Conservation (phyloP, 306 rosid species). For the Erythrophleum fordii region DNA sequence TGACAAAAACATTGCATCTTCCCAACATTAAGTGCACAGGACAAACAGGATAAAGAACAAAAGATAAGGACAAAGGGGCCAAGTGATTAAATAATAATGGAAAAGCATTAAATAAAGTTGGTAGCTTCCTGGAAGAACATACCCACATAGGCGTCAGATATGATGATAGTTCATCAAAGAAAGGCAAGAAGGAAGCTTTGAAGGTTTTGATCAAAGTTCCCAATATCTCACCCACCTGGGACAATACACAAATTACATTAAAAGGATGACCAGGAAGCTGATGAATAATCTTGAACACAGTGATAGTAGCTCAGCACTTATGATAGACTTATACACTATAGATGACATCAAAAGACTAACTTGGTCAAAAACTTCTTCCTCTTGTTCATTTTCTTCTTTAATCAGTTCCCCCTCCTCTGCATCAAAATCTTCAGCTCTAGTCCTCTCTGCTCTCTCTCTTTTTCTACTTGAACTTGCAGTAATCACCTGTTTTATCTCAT, state of each 20-base stretch:
- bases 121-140: conserved; percentile 46
- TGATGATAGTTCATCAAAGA: conserved; percentile 89
- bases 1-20: background rate
- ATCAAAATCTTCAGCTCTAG: conserved; percentile 96
- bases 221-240: conserved; percentile 95
- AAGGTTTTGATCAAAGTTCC: conserved; percentile 98
- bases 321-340: background rate
- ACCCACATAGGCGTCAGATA: conserved; percentile 99
- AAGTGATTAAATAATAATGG: background rate
- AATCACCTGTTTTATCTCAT: conserved; percentile 90
- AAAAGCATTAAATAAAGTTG: background rate
- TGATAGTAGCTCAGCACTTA: background rate
- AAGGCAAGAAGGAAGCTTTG: conserved; percentile 92
- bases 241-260: conserved; percentile 25
- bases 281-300: conserved; percentile 1
- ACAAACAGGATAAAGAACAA: background rate
- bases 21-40: background rate
- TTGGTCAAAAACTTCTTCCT: conserved; percentile 99
- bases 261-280: conserved; percentile 24
- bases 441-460: conserved; percentile 83
- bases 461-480: conserved; percentile 96
- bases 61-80: background rate
- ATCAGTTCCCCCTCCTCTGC: conserved; percentile 91
- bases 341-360: conserved; percentile 60
- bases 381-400: conserved; percentile 98